Conservation (phyloP, 495 filamentous ascomycete species). For the Lasiosphaeria hispida region DNA sequence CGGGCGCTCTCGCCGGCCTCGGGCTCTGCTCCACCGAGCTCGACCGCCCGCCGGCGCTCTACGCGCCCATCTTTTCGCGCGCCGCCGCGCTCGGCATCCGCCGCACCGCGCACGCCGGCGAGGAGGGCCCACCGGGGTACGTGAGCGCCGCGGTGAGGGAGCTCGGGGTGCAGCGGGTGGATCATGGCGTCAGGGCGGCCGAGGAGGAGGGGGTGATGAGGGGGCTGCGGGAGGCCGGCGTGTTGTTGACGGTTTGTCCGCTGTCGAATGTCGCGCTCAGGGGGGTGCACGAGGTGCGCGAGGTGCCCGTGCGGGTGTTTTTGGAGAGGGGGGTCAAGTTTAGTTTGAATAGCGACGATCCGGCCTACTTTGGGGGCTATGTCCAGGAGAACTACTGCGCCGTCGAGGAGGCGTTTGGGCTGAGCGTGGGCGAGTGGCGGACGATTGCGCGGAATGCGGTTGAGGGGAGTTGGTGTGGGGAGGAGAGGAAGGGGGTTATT, state of each 20-base stretch:
- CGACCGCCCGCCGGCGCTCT: slow-evolving; percentile 62
- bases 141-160: slow-evolving; percentile 60
- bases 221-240: slow-evolving; percentile 52
- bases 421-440: slow-evolving; percentile 63
- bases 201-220: slow-evolving; percentile 60
- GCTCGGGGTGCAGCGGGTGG: slow-evolving; percentile 60
- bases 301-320: slow-evolving; percentile 64
- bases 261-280: slow-evolving; percentile 67
- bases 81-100: slow-evolving; percentile 52
- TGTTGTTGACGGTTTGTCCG: slow-evolving; percentile 68
- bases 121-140: slow-evolving; percentile 69
- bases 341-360: slow-evolving; percentile 74
- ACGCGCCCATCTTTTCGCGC: slow-evolving; percentile 54
- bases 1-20: slow-evolving; percentile 57
- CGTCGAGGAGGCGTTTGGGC: slow-evolving; percentile 66
- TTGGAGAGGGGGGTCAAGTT: slow-evolving; percentile 65
- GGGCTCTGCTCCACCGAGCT: slow-evolving; percentile 68
- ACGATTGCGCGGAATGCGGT: slow-evolving; percentile 60
- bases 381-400: slow-evolving; percentile 74
- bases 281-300: slow-evolving; percentile 53
- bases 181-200: slow-evolving; percentile 64
- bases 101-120: slow-evolving; percentile 70
- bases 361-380: slow-evolving; percentile 78
- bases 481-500: slow-evolving; percentile 46
- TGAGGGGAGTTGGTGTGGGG: slow-evolving; percentile 58